phyloP scores from a whole-genome alignment of 2,329 filamentous ascomycete species.

The Venturiaceae sp. region DNA sequence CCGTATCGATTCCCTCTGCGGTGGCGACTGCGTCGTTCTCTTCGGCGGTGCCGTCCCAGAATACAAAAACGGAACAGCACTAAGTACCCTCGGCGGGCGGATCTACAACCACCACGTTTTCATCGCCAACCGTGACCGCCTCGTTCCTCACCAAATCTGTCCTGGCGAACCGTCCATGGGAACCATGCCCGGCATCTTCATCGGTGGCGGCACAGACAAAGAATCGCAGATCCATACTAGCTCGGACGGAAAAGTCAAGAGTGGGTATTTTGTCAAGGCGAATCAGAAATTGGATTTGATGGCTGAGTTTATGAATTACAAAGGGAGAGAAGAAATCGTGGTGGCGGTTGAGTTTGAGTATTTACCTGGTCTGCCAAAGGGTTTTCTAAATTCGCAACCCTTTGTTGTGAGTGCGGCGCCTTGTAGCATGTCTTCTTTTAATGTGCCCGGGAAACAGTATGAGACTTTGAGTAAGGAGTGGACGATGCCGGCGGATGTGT shows the following conservation, averaged over 20 bases:
- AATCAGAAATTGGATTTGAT: neutral
- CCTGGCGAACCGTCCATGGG: neutral
- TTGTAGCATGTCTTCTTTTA: too few species aligned
- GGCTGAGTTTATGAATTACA: neutral
- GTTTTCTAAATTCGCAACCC: too few species aligned
- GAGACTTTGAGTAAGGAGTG: too few species aligned
- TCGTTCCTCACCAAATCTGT: neutral
- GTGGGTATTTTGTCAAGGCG: neutral
- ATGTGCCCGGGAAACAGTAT: too few species aligned
- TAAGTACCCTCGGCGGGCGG: neutral
- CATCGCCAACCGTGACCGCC: neutral
- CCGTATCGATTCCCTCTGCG: neutral
- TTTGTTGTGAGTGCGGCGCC: too few species aligned
- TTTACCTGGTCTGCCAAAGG: too few species aligned
- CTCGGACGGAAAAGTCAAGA: neutral
- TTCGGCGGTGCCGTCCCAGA: neutral
- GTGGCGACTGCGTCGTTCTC: neutral
- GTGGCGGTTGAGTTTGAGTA: too few species aligned
- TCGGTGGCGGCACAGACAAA: neutral
- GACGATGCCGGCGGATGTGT: too few species aligned
- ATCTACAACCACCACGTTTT: neutral
- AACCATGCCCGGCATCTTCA: neutral
- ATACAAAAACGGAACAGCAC: neutral
- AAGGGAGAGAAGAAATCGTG: too few species aligned
- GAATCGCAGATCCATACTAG: neutral